Evolutionary conservation across 768 basidiomycete species (phyloP).

Genomic region (Boletus speciosus): DNA sequence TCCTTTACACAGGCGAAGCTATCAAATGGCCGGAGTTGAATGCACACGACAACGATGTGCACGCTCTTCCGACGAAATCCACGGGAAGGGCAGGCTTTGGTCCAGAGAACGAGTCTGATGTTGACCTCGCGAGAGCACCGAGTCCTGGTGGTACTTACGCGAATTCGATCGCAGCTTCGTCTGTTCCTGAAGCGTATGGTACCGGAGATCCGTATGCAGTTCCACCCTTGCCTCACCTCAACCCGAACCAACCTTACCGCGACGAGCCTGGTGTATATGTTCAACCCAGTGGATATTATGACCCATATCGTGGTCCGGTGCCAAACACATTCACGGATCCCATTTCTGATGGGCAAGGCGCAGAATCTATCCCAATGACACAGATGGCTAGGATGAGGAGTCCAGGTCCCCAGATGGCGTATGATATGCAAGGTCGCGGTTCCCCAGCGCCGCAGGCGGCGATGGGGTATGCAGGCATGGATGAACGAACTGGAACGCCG

Average conservation of each 20-base stretch:
- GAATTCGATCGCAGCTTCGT: conserved; percentile 44
- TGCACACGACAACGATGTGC: conserved; percentile 52
- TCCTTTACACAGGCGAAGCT: conserved; percentile 55
- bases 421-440: conserved; percentile 34
- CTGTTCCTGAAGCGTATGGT: conserved; percentile 39
- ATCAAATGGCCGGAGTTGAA: conserved; percentile 93
- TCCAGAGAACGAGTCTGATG: conserved; percentile 57
- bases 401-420: conserved; percentile 42
- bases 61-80: conserved; percentile 64
- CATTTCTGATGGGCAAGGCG: conserved; percentile 27
- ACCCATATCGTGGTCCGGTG: conserved; percentile 78
- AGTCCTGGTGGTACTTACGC: conserved; percentile 45
- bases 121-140: conserved; percentile 52
- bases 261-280: conserved; percentile 57
- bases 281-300: conserved; percentile 54
- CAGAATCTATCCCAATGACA: conserved; percentile 75
- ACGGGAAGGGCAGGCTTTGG: conserved; percentile 70
- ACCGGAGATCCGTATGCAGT: conserved; percentile 71
- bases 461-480: conserved; percentile 31
- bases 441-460: conserved; percentile 45
- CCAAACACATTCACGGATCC: conserved; percentile 58
- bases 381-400: conserved; percentile 46
- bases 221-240: conserved; percentile 76
- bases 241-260: conserved; percentile 71
- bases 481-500: conserved; percentile 31